Base-by-base conservation (phyloP, 495 filamentous ascomycete genomes). In the Hypoxylon cercidicola region DNA sequence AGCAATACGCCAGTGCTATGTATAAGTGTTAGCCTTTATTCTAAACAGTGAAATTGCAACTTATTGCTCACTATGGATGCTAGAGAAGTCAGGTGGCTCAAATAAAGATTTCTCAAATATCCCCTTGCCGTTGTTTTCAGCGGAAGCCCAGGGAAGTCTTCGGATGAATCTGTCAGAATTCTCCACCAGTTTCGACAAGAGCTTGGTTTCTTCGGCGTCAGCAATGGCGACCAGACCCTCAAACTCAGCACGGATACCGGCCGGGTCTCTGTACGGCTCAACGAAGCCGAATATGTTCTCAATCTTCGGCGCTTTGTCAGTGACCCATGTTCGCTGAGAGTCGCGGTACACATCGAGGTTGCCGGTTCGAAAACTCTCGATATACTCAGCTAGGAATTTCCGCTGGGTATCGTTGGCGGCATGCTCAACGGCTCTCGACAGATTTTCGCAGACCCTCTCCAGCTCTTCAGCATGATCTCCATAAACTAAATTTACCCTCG, bases 241-340 rank as follows among this genome's bases (percentile, higher is more conserved):
- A 43, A 75, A 83, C 55, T 82, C 81, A n/a, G 73, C 68, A 30
- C 81, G 67, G 6, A 76, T 75, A 16, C 79, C 79, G 40, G 71
- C 59, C 1, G 80, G 81, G 61, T 84, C 81, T 25, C 79, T 66
- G 58, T 85, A 83, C 16, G 81, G 75, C 54, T 84, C 80, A 1
- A 84, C 72, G 57, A 84, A 82, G 1, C 79, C 80, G 57, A 82
- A 70, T 1, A 83, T 75, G 25, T 70, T 78, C 57, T 82, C 82
- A 0, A 84, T 73, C 2, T 55, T 59, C 0, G 82, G 70, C 12
- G 51, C 65, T 25, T 70, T 75, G 54, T 83, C 82, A 9, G 53
- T 66, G 1, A 81, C 72, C 79, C 79, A 82, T n/a, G 65, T 58
- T 0, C 68, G 56, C 55, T 76, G 79, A 0, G 79, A 76, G 0